Base-by-base conservation (phyloP, 176 grass and related monocot genomes). In the Zoysia japonica region DNA sequence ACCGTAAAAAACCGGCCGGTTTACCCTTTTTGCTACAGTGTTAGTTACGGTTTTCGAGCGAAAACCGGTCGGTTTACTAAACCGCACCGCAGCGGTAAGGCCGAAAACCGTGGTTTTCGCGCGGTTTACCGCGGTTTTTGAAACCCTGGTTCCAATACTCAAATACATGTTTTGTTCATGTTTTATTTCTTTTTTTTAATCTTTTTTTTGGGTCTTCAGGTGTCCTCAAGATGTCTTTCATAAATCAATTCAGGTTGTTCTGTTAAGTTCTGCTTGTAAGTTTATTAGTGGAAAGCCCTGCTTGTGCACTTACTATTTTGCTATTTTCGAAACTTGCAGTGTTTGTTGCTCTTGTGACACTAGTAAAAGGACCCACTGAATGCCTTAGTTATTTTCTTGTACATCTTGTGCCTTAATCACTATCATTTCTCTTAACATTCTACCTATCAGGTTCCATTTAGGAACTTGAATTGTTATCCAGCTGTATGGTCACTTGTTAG, bases 261-360 rank as follows among this genome's bases (percentile, higher is more conserved):
- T 1, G 44, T 44, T 38, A 28, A 28, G 2, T 28, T 44, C 70
- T 41, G 71, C 47, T 64, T 4, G 5, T 47, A 47, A 47, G 45
- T 47, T 47, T 47, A 47, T 47, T 47, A 47, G 8, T 66, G 0
- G 28, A 28, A 28, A 69, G 37, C 66, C 16, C 45, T 78, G 28
- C 28, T 15, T 40, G 65, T n/a, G 3, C 65, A 55, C 50, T 46
- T 61, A 37, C 13, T 71, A 5, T 13, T 43, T 11, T 12, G 6
- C 57, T 3, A 38, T 50, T 85, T 63, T 85, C 19, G 68, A 69
- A 10, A 42, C 37, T 47, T 44, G 78, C 48, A 47, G 7, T 85
- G 67, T 41, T 7, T 59, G 5, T 47, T 79, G 49, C 17, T 49
- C 50, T 66, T 43, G 14, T 80, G 68, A 65, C 48, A 74, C 16